These are phyloP conservation scores for Diaporthe humulicola DNA, from an alignment of 2,329 filamentous ascomycete genomes.

Conservation along the genomic window DNA sequence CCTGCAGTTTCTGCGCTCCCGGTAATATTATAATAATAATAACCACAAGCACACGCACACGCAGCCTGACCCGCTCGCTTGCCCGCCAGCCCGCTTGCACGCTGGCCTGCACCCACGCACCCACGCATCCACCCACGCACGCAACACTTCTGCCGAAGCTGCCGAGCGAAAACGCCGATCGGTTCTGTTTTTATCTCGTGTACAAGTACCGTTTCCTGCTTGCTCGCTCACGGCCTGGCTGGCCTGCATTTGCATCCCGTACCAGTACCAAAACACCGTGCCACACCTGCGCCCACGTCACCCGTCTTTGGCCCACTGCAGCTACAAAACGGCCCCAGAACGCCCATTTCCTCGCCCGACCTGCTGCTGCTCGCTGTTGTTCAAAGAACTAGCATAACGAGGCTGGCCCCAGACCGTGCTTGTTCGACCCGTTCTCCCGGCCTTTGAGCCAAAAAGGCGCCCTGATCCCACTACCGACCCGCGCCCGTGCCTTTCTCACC, in stretches of 20 bases:
- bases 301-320: slow-evolving; percentile 25
- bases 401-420: slow-evolving; percentile 28
- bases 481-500: slow-evolving; percentile 14
- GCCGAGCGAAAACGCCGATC: slow-evolving; percentile 24
- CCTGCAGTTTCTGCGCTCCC: neutral
- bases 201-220: slow-evolving; percentile 6
- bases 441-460: neutral
- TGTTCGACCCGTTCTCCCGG: slow-evolving; percentile 29
- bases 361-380: slow-evolving; percentile 1
- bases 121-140: slow-evolving; percentile 13
- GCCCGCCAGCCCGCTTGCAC: neutral
- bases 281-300: slow-evolving; percentile 28
- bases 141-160: slow-evolving; percentile 29
- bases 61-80: slow-evolving; percentile 28
- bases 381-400: slow-evolving; percentile 30
- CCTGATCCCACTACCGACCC: slow-evolving; percentile 11
- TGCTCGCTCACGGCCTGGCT: slow-evolving; percentile 3
- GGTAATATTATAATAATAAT: slow-evolving; percentile 7
- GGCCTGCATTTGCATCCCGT: slow-evolving; percentile 1
- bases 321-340: slow-evolving; percentile 34
- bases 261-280: slow-evolving; percentile 21
- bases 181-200: slow-evolving; percentile 24
- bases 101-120: slow-evolving; percentile 1
- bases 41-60: neutral
- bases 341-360: slow-evolving; percentile 6